A percentile compares a stretch with the other conserved stretches of the same genome.
Evolutionary conservation across 768 basidiomycete genomes (phyloP).

Genomic region (Collybia mongolica): DNA sequence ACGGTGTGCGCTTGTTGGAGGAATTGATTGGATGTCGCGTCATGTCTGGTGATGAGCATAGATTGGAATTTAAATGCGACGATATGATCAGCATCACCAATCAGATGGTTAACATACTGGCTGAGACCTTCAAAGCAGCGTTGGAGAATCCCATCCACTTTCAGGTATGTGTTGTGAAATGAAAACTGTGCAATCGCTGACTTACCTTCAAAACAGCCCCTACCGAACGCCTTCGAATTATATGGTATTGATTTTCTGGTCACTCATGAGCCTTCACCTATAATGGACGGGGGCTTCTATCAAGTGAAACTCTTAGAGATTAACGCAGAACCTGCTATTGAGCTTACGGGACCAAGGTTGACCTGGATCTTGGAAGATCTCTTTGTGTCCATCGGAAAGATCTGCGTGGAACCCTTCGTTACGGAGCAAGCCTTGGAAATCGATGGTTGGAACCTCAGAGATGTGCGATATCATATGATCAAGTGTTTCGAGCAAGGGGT

Average conservation of each 20-base stretch:
- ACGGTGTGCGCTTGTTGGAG: conserved; percentile 72
- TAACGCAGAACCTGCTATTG: conserved; percentile 96
- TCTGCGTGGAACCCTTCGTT: conserved; percentile 73
- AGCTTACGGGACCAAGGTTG: conserved; percentile 83
- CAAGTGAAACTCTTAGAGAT: conserved; percentile 83
- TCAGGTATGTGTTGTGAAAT: conserved; percentile 49
- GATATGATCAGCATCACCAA: conserved; percentile 47
- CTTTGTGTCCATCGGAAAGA: conserved; percentile 66
- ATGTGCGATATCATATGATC: conserved; percentile 50
- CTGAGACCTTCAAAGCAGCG: conserved; percentile 85
- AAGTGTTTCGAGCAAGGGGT: conserved; percentile 67
- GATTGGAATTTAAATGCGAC: conserved; percentile 23
- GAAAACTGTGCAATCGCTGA: neutral
- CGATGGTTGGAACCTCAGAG: conserved; percentile 48
- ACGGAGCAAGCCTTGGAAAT: conserved; percentile 9
- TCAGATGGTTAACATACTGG: conserved; percentile 64
- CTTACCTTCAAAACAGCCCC: conserved; percentile 43
- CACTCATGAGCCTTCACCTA: conserved; percentile 32
- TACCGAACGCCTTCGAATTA: conserved; percentile 93
- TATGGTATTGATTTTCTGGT: conserved; percentile 94
- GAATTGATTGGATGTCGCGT: conserved; percentile 73
- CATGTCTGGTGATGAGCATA: conserved; percentile 26
- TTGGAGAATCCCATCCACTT: conserved; percentile 81
- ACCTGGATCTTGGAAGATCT: conserved; percentile 80
- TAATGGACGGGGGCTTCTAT: conserved; percentile 25